These are phyloP conservation scores for Globisporangium carolinianum DNA, from an alignment of 352 stramenopile species.

Conservation along the genomic window DNA sequence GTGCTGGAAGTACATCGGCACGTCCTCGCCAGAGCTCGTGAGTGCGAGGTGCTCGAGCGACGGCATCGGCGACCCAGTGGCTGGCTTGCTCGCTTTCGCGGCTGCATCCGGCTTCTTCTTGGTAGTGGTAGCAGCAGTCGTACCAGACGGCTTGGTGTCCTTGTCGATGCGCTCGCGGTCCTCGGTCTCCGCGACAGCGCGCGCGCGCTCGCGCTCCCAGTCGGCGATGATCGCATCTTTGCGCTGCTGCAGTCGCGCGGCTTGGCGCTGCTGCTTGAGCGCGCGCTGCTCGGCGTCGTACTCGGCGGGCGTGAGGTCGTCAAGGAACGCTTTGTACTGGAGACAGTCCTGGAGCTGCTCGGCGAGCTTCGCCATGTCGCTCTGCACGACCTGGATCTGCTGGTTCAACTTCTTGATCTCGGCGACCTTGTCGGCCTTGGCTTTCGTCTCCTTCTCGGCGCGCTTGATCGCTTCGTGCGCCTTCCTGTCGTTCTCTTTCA, in stretches of 20 bases:
- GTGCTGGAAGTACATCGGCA: conserved; percentile 94
- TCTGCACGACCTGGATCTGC: conserved; percentile 92
- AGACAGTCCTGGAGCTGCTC: conserved; percentile 93
- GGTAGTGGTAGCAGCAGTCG: neutral
- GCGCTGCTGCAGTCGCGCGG: conserved; percentile 51
- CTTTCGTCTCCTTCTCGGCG: conserved; percentile 91
- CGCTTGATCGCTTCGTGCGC: conserved; percentile 94
- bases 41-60: conserved; percentile 58
- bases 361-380: conserved; percentile 92
- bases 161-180: conserved; percentile 50
- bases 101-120: conserved; percentile 41
- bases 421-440: conserved; percentile 91
- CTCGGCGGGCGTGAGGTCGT: conserved; percentile 86
- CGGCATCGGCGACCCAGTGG: conserved; percentile 48
- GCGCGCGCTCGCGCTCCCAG: conserved; percentile 53
- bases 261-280: conserved; percentile 63
- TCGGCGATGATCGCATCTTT: conserved; percentile 66
- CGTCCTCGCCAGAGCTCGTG: conserved; percentile 85
- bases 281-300: conserved; percentile 76
- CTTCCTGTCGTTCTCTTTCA: conserved; percentile 98
- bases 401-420: conserved; percentile 95
- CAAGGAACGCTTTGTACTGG: conserved; percentile 91
- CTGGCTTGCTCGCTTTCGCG: conserved; percentile 18
- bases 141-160: conserved; percentile 21
- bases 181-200: conserved; percentile 55